Evolutionary conservation across 1,284 basidiomycete genomes (phyloP), one percentile per base, ranked within the genome.

Genomic region (Papiliotrema nemorosa): DNA sequence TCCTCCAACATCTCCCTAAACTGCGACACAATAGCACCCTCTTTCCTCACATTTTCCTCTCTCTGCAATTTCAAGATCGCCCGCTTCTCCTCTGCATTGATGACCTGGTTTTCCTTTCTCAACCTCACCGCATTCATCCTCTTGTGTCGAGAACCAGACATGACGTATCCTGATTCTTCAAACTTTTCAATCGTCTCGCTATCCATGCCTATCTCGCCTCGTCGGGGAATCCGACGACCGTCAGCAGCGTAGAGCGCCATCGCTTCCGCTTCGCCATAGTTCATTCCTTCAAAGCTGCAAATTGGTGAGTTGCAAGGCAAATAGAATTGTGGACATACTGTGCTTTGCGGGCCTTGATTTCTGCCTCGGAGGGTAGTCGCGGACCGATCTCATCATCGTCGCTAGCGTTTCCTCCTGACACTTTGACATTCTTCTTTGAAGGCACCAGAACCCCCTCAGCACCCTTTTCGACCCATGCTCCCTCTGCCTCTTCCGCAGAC

Each of bases 111-210:
- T 79, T 98, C 94, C 80, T 97, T 74, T 64, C 94, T 80, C 83
- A 97, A 88, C 55, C 96, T 86, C 34, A 98, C 94, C 0, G 93
- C 96, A 63, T 94, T 97, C 93, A 97, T 97, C 67, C 88, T 81
- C 57, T 85, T 80, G 72, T 98, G 93, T 50, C 94, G 79, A 66
- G 85, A 88, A 38, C 94, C 94, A 64, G 88, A 91, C 96, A 98
- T 98, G 50, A 98, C 94, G 73, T 94, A 98, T n/a, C 94, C 94
- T 16, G 87, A 87, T 34, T 78, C 67, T 77, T 98, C 94, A 75
- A 82, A 97, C 63, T 80, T 74, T 20, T 87, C 89, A 63, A 98
- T 98, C 70, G 90, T 83, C 22, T 85, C 84, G 7, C 87, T 84
- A 14, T 87, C 85, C 54, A 98, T 77, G 43, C 94, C 96, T 63